Percentiles rank a stretch among this genome's conserved stretches.
Evolutionary conservation across 2,329 filamentous ascomycete species (phyloP).

Genomic region (Mycocentrospora acerina): DNA sequence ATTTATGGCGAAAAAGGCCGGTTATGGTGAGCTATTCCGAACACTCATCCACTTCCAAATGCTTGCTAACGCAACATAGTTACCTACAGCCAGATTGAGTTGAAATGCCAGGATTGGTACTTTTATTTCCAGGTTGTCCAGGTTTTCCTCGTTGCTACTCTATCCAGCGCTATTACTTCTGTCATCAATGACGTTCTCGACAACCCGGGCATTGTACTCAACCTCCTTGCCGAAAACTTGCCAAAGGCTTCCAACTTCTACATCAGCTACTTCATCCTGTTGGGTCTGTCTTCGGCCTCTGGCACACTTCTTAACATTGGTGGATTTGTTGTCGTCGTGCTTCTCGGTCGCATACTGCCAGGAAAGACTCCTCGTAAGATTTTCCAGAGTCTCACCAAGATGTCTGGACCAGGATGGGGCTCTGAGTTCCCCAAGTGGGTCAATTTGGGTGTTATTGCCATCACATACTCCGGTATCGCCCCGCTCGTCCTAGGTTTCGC

Average conservation of each 20-base stretch:
- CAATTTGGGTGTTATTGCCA: constrained; percentile 48
- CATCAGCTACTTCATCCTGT: constrained; percentile 89
- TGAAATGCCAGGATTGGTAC: constrained; percentile 89
- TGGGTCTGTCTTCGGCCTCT: constrained; percentile 57
- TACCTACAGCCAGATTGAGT: constrained; percentile 50
- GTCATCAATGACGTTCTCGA: constrained; percentile 56
- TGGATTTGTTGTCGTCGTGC: constrained; percentile 77
- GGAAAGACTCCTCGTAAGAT: constrained; percentile 51
- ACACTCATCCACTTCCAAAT: not conserved
- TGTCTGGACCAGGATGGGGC: constrained; percentile 48
- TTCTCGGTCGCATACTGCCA: constrained; percentile 67
- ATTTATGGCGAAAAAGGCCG: constrained; percentile 40
- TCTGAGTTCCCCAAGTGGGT: constrained; percentile 51
- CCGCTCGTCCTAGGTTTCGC: constrained; percentile 52
- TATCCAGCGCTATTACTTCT: constrained; percentile 76
- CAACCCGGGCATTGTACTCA: constrained; percentile 62
- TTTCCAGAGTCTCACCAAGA: constrained; percentile 46
- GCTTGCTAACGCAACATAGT: constrained; percentile 9
- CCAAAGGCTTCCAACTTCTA: constrained; percentile 93
- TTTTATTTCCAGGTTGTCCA: constrained; percentile 93
- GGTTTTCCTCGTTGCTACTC: constrained; percentile 84
- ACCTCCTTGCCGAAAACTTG: constrained; percentile 69
- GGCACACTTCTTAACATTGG: constrained; percentile 70
- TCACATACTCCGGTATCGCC: constrained; percentile 52
- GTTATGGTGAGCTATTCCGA: constrained; percentile 22